These are phyloP conservation scores for Metschnikowia similis DNA, from an alignment of 805 yeast genomes.

Conservation along the genomic window DNA sequence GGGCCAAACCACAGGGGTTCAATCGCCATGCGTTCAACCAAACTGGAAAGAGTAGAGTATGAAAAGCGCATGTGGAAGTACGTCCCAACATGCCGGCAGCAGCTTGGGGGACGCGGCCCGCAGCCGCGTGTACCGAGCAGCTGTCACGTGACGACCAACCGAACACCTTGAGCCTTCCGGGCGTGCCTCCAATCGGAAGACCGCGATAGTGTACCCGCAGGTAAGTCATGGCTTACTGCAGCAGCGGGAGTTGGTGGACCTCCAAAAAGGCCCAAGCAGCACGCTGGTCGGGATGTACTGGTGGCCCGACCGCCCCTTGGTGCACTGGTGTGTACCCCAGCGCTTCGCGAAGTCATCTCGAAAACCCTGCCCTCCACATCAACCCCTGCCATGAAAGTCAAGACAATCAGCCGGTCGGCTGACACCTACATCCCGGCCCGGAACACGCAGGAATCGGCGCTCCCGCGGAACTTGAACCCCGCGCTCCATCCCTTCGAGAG, in stretches of 20 bases:
- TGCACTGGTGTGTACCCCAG: background rate
- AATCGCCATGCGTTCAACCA: no score
- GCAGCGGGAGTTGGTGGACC: no score
- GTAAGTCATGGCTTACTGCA: no score
- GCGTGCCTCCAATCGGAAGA: background rate
- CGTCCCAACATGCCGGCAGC: no score
- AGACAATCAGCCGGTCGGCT: slow-evolving; percentile 83
- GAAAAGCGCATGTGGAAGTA: no score
- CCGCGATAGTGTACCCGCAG: no score
- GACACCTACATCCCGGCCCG: slow-evolving; percentile 91
- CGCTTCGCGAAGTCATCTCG: background rate
- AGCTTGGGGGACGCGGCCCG: no score
- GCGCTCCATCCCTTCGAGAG: slow-evolving; percentile 95
- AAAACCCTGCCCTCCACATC: background rate
- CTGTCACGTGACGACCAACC: no score
- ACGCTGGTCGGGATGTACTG: background rate
- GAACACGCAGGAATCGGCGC: slow-evolving; percentile 80
- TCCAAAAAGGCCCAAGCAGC: background rate
- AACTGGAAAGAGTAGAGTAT: no score
- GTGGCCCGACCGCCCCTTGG: background rate
- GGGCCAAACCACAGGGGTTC: no score
- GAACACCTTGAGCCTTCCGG: background rate
- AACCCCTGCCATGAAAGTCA: slow-evolving; percentile 58
- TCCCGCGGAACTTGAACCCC: slow-evolving; percentile 88
- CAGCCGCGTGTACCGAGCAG: no score